These are phyloP conservation scores for Quercus berberidifolia DNA, from an alignment of 306 rosid species.

Conservation along the genomic window DNA sequence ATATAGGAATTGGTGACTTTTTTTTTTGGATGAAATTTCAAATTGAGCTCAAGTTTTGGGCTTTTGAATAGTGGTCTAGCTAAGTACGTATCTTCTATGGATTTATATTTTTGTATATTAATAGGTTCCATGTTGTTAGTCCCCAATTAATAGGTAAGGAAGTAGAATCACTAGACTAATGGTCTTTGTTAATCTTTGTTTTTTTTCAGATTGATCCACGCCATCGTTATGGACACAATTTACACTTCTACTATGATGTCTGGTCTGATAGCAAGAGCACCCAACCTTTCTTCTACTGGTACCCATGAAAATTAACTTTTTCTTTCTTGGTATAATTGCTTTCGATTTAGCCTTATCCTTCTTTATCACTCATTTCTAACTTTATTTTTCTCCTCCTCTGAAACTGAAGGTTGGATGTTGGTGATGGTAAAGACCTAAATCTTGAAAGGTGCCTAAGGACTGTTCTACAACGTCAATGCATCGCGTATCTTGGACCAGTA, in stretches of 20 bases:
- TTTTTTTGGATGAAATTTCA: neutral
- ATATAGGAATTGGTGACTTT: neutral
- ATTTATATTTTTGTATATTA: neutral
- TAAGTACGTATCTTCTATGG: neutral
- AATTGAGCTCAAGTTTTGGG: neutral
- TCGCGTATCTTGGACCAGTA: slow-evolving; percentile 49
- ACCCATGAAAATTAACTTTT: neutral
- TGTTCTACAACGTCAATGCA: slow-evolving; percentile 37
- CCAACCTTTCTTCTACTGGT: slow-evolving; percentile 64
- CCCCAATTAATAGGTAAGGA: neutral
- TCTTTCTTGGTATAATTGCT: neutral
- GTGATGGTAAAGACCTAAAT: slow-evolving; percentile 42
- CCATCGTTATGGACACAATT: slow-evolving; percentile 49
- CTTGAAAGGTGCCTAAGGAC: slow-evolving; percentile 35
- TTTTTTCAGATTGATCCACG: slow-evolving; percentile 48
- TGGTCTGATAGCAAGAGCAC: slow-evolving; percentile 38
- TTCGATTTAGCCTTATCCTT: neutral
- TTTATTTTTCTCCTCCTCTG: neutral
- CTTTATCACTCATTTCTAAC: neutral
- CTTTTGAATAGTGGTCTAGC: neutral
- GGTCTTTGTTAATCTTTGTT: neutral
- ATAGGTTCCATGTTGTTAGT: neutral
- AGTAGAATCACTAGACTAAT: neutral
- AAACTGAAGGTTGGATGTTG: slow-evolving; percentile 48
- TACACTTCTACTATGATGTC: slow-evolving; percentile 41